phyloP scores from a whole-genome alignment of 176 grass and related monocot species.

The Chrysopogon serrulatus region DNA sequence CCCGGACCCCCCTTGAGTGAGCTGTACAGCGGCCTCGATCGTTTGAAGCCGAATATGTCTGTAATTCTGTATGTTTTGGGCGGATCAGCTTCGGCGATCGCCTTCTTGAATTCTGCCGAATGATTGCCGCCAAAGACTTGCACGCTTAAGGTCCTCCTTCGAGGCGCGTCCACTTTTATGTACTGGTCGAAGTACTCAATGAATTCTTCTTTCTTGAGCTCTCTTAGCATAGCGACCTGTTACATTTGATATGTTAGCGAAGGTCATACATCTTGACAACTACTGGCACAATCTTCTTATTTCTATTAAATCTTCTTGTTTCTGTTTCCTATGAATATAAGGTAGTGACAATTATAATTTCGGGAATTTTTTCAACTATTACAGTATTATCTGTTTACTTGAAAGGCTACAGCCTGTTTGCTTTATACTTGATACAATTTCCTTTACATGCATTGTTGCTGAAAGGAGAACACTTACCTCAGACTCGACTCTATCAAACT shows the following conservation, averaged over 20 bases:
- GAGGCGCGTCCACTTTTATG: conserved; percentile 59
- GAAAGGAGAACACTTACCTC: conserved; percentile 42
- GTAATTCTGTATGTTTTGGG: conserved; percentile 37
- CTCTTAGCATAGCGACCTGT: conserved; percentile 67
- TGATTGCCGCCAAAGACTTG: conserved; percentile 62
- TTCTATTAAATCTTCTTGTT: background rate
- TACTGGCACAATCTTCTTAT: background rate
- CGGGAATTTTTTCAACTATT: background rate
- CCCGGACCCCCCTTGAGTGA: conserved; percentile 55
- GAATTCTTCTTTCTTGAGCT: conserved; percentile 82
- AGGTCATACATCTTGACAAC: conserved; percentile 11
- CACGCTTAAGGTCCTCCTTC: conserved; percentile 67
- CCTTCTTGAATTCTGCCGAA: conserved; percentile 33
- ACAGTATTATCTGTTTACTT: background rate
- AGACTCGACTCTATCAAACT: conserved; percentile 60
- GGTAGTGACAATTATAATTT: background rate
- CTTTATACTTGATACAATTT: background rate
- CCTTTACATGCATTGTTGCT: background rate
- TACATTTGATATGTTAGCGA: background rate
- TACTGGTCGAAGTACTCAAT: conserved; percentile 58
- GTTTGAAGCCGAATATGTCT: conserved; percentile 62
- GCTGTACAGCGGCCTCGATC: conserved; percentile 65
- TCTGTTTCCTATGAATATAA: background rate
- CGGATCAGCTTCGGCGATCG: conserved; percentile 13
- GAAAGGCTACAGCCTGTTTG: background rate